A percentile compares a stretch with the other conserved stretches of the same genome.
Evolutionary conservation across 2,329 filamentous ascomycete genomes (phyloP).

Genomic region (Fusarium sarcochroum): DNA sequence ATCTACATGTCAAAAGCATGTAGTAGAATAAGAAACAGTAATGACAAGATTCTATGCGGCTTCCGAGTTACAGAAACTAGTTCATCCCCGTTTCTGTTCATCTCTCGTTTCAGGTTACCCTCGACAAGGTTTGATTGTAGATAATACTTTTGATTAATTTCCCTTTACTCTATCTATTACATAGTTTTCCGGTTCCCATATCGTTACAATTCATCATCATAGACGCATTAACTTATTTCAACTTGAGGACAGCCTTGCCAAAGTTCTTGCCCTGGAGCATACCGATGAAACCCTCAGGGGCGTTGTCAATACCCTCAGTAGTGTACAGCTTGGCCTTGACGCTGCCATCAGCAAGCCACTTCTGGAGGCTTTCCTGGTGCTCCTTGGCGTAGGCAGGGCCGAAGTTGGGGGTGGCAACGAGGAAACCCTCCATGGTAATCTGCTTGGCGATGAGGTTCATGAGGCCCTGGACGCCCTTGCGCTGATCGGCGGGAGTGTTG

Average conservation of each 20-base stretch:
- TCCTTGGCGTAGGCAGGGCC: conserved; percentile 76
- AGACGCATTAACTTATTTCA: conserved; percentile 45
- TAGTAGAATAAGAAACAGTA: too few species aligned
- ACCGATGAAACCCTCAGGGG: conserved; percentile 78
- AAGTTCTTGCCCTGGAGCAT: conserved; percentile 86
- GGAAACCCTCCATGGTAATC: conserved; percentile 81
- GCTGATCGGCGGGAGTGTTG: conserved; percentile 69
- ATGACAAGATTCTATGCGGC: too few species aligned
- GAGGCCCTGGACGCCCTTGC: conserved; percentile 77
- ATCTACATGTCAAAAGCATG: too few species aligned
- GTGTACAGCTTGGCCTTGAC: conserved; percentile 79
- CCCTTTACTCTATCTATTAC: conserved; percentile 1
- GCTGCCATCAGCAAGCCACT: conserved; percentile 82
- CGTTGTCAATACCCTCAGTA: conserved; percentile 85
- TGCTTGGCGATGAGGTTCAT: conserved; percentile 76
- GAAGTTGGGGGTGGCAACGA: conserved; percentile 76
- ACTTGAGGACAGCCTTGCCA: conserved; percentile 85
- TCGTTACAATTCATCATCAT: conserved; percentile 25
- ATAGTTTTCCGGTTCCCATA: conserved; percentile 2
- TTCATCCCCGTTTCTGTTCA: too few species aligned
- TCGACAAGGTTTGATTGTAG: too few species aligned
- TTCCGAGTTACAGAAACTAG: too few species aligned
- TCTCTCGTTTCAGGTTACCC: too few species aligned
- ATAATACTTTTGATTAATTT: conserved; percentile 9
- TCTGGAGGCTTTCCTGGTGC: conserved; percentile 80